These are phyloP conservation scores for Ambispora gerdemannii DNA, from an alignment of 192 early-diverging fungal genomes.

Conservation along the genomic window DNA sequence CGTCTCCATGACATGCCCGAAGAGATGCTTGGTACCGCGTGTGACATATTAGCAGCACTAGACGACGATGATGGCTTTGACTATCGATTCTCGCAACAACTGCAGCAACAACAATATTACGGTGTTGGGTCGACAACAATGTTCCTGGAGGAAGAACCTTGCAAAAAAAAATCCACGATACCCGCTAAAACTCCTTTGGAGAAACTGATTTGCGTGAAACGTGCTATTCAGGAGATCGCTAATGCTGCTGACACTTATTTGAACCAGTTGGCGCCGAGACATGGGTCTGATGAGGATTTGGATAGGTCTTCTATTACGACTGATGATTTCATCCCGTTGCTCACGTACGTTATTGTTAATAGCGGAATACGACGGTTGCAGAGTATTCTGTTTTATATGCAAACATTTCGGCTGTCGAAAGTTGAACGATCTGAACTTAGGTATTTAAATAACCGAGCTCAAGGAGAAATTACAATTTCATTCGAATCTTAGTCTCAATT, in stretches of 20 bases:
- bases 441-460: no score
- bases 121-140: neutral
- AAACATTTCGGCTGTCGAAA: slow-evolving; percentile 46
- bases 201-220: slow-evolving; percentile 44
- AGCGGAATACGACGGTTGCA: slow-evolving; percentile 40
- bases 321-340: slow-evolving; percentile 54
- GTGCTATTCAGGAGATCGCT: slow-evolving; percentile 45
- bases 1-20: slow-evolving; percentile 38
- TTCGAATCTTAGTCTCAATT: no score
- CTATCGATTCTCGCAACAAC: no score
- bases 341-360: slow-evolving; percentile 50
- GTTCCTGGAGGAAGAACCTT: slow-evolving; percentile 26
- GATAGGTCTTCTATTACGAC: slow-evolving; percentile 43
- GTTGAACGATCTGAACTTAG: slow-evolving; percentile 45
- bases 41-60: slow-evolving; percentile 34
- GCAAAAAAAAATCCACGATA: slow-evolving; percentile 19
- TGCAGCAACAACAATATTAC: neutral
- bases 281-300: slow-evolving; percentile 34
- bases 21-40: slow-evolving; percentile 33
- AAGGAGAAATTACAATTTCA: no score
- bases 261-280: slow-evolving; percentile 29
- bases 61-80: slow-evolving; percentile 33
- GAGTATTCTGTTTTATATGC: slow-evolving; percentile 50
- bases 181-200: slow-evolving; percentile 49
- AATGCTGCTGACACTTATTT: slow-evolving; percentile 43